phyloP scores from a whole-genome alignment of 768 basidiomycete species.

The Boletus bicolor region DNA sequence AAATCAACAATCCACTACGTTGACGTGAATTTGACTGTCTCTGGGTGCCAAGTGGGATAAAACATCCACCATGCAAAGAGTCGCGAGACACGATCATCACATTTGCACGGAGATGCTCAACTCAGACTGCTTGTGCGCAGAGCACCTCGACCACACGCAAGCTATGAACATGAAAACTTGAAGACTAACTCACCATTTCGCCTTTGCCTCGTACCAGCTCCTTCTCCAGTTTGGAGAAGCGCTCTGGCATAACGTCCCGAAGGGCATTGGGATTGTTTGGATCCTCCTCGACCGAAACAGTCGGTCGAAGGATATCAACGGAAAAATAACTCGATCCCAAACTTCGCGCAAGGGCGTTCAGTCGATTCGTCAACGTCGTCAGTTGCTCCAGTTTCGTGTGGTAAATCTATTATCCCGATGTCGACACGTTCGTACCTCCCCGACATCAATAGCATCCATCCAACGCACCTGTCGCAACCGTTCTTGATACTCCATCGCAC shows the following conservation, averaged over 20 bases:
- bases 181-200: slow-evolving; percentile 65
- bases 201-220: slow-evolving; percentile 81
- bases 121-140: background rate
- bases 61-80: background rate
- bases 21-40: background rate
- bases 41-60: background rate
- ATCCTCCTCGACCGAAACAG: slow-evolving; percentile 41
- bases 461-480: slow-evolving; percentile 69
- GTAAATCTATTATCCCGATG: slow-evolving; percentile 46
- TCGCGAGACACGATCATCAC: background rate
- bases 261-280: slow-evolving; percentile 38
- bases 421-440: slow-evolving; percentile 18
- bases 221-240: slow-evolving; percentile 77
- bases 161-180: background rate
- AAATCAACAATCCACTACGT: background rate
- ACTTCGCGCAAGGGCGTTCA: slow-evolving; percentile 55
- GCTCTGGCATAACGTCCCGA: slow-evolving; percentile 75
- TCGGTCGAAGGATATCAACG: slow-evolving; percentile 51
- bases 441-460: background rate
- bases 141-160: background rate
- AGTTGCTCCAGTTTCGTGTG: slow-evolving; percentile 78
- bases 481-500: slow-evolving; percentile 69
- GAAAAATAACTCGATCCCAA: slow-evolving; percentile 59
- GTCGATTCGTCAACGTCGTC: slow-evolving; percentile 63
- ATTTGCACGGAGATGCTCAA: background rate